Evolutionary conservation across 2,329 filamentous ascomycete genomes (phyloP), one percentile per base, ranked within the genome.

Genomic region (Aspergillus sp.): DNA sequence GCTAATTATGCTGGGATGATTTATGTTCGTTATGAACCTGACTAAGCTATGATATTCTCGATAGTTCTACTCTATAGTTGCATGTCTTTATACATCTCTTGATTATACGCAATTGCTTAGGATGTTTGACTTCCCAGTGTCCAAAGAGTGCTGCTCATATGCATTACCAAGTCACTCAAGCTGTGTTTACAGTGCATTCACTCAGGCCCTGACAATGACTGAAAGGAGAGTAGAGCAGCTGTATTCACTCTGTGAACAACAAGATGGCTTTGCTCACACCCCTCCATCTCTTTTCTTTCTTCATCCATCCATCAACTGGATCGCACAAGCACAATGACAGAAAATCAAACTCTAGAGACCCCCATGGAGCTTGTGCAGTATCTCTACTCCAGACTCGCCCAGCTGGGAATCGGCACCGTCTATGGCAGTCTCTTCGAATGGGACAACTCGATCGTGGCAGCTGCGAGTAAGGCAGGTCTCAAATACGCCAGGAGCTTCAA

Each of bases 381-480:
- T 39, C 37, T 39, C 37, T 39, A 38, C 23, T 27, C 25, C 33
- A 43, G 49, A 49, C 49, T 58, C 54, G 54, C 53, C 51, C 53
- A 55, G 54, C 50, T 57, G 51, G 54, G 56, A 10, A 55, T 44
- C 49, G 44, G 17, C 42, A 43, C 42, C 44, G 46, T 45, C 38
- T 37, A 22, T 41, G 37, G 37, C 37, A 19, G 17, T 4, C 10
- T 20, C 3, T 17, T 19, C 17, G 37, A 39, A 15, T 19, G 5
- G 4, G 10, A 19, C 3, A 39, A 20, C 9, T 20, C 37, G 7
- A 39, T 39, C 10, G 37, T 20, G 7, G 15, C 17, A 39, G 37
- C 37, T 12, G 17, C 37, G 4, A 39, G 15, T 7, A 39, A 39
- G 2, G 37, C 37, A 17, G 10, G 19, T 12, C n/a, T 39, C 17